Conservation (phyloP, 305 asterid species). For the Fraxinus platypoda region DNA sequence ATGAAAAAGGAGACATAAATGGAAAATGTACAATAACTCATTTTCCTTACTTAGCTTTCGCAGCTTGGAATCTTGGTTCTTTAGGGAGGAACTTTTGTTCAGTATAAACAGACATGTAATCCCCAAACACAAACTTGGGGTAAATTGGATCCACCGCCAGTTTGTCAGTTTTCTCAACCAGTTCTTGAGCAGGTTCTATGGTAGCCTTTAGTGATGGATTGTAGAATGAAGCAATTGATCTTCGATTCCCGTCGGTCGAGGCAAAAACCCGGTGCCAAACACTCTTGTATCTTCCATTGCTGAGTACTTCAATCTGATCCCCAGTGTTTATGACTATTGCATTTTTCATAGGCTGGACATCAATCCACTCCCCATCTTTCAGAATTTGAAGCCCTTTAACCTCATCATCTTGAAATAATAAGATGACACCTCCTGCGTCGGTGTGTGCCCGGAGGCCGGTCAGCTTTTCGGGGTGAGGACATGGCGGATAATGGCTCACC, state of each 20-base stretch:
- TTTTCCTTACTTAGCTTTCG: conserved; percentile 42
- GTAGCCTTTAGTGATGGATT: conserved; percentile 69
- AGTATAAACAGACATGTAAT: conserved; percentile 71
- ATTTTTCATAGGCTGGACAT: conserved; percentile 63
- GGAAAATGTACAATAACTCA: not conserved
- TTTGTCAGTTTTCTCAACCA: conserved; percentile 12
- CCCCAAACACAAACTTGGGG: conserved; percentile 79
- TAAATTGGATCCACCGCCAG: conserved; percentile 30
- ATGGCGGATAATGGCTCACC: conserved; percentile 92
- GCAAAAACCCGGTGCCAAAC: conserved; percentile 80
- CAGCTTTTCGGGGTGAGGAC: conserved; percentile 68
- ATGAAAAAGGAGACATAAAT: not conserved
- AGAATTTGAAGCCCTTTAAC: conserved; percentile 73
- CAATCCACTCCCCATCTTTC: conserved; percentile 71
- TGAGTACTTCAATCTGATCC: conserved; percentile 79
- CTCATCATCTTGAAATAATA: conserved; percentile 78
- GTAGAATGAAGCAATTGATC: conserved; percentile 84
- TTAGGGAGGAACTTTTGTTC: conserved; percentile 80
- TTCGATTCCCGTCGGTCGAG: conserved; percentile 50
- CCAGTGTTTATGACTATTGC: conserved; percentile 86
- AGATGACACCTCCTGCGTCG: conserved; percentile 82
- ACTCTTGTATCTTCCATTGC: conserved; percentile 83
- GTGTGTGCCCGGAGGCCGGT: conserved; percentile 87
- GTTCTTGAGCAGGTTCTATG: conserved; percentile 59
- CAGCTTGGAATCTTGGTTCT: conserved; percentile 81